Evolutionary conservation across 2,329 filamentous ascomycete genomes (phyloP), one percentile per base, ranked within the genome.

Genomic region (Trichoderma breve): DNA sequence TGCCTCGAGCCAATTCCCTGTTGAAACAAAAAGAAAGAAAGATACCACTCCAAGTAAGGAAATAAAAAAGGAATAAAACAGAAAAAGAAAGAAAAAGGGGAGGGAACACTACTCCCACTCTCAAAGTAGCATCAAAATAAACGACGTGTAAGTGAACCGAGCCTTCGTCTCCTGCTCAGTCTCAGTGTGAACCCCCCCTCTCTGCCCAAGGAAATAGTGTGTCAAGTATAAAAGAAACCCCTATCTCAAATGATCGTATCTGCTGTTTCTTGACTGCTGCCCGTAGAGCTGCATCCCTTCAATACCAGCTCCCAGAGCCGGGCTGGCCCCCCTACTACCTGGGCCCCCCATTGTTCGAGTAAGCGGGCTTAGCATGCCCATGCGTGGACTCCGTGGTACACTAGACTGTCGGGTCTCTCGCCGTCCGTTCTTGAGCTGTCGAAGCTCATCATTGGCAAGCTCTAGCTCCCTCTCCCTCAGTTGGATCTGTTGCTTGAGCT

Each of bases 341-440:
- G 82, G 80, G 66, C 83, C 81, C 15, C 80, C 78, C 30, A 79
- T 79, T n/a, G 72, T 76, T 36, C 79, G 78, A 12, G 75, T 77
- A 57, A 64, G 81, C 3, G 87, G 87, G 73, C 87, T 89, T 81
- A 88, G 85, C 67, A 88, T 80, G 36, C 84, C 82, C 74, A 86
- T 81, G 7, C 86, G 83, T n/a, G 88, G 88, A 76, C 87, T 89
- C 26, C 86, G 85, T 64, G 88, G 88, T 26, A 88, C 87, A 74
- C 87, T 89, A 67, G 81, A 83, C 76, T 86, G 84, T 43, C 88
- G 81, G 4, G 88, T 90, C 78, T 89, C 87, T 60, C 88, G 82
- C 6, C 88, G 84, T 21, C 83, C 84, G 73, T 83, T 87, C 75
- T 83, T 86, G 53, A 85, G 77, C 53, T 79, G 73, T 8, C 82